Percentiles rank a stretch among this genome's conserved stretches.
Evolutionary conservation across 805 yeast species (phyloP).

Genomic region (Grigorovia yakushimaensis): DNA sequence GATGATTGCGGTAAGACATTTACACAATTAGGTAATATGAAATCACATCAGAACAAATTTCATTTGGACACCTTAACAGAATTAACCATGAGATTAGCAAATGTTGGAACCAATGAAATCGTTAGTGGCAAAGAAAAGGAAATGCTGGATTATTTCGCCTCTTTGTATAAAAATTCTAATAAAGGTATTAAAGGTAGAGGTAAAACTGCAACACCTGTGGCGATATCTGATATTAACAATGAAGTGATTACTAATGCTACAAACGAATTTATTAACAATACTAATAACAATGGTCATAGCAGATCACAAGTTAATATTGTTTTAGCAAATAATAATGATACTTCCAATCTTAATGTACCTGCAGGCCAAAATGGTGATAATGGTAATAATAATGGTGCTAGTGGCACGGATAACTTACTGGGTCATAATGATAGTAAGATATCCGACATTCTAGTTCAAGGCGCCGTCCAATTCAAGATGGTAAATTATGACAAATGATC

Average conservation of each 20-base stretch:
- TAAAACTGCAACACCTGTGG: not conserved
- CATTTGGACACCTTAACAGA: constrained; percentile 61
- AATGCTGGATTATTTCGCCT: constrained; percentile 66
- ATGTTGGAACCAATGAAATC: constrained; percentile 39
- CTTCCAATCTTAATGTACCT: not conserved
- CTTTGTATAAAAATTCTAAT: constrained; percentile 76
- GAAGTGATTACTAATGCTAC: not conserved
- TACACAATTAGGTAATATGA: constrained; percentile 87
- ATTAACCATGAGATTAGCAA: constrained; percentile 59
- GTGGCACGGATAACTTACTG: not conserved
- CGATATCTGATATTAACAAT: not conserved
- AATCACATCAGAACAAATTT: constrained; percentile 87
- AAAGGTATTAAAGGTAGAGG: constrained; percentile 45
- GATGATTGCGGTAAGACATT: constrained; percentile 78
- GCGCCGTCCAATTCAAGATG: constrained; percentile 3
- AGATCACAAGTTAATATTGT: not conserved
- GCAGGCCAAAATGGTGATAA: not conserved
- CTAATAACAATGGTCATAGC: not conserved
- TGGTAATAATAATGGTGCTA: not conserved
- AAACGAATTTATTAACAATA: not conserved
- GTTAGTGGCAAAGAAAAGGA: constrained; percentile 58
- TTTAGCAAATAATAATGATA: not conserved
- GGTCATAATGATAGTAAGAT: not conserved
- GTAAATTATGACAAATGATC: constrained; percentile 2
- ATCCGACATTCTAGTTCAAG: constrained; percentile 1